Percentiles rank a stretch among this genome's conserved stretches.
These are phyloP conservation scores for Arthrobotrys megalospora DNA, from an alignment of 2,329 filamentous ascomycete species.

Conservation along the genomic window DNA sequence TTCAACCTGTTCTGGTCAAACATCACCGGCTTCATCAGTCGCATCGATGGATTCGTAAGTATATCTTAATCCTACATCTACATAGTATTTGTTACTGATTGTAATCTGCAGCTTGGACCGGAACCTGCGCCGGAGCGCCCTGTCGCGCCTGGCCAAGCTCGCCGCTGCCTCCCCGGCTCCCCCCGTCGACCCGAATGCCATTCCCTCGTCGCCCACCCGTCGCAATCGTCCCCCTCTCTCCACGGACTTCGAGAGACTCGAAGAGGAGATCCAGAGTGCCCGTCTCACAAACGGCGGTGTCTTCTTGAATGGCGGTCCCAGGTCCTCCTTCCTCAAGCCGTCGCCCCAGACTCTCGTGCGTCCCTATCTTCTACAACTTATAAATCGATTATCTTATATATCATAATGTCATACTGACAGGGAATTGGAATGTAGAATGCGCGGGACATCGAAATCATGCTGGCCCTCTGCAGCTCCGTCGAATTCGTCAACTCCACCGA, in stretches of 20 bases:
- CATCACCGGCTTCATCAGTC: neutral
- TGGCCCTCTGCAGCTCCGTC: slow-evolving; percentile 92
- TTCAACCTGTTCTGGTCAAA: too few species aligned
- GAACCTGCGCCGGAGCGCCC: slow-evolving; percentile 54
- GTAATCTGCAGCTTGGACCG: slow-evolving; percentile 41
- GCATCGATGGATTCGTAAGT: slow-evolving; percentile 51
- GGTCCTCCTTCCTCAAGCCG: slow-evolving; percentile 25
- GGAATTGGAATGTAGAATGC: slow-evolving; percentile 75
- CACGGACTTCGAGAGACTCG: slow-evolving; percentile 50
- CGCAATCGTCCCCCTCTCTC: slow-evolving; percentile 31
- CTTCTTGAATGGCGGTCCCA: slow-evolving; percentile 42
- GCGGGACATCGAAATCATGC: slow-evolving; percentile 89
- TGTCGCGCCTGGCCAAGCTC: slow-evolving; percentile 54
- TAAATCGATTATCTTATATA: neutral
- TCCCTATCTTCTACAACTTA: slow-evolving; percentile 6
- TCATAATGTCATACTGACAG: neutral
- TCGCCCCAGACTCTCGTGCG: slow-evolving; percentile 40
- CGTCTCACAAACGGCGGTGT: slow-evolving; percentile 23
- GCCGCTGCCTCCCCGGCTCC: slow-evolving; percentile 55
- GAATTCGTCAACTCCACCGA: slow-evolving; percentile 79
- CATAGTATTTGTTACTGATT: neutral
- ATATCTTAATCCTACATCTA: neutral
- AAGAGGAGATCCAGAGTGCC: slow-evolving; percentile 43
- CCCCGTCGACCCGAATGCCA: slow-evolving; percentile 26
- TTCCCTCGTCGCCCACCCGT: slow-evolving; percentile 53